phyloP scores from a whole-genome alignment of 2,329 filamentous ascomycete genomes.

The Penicillium nordicum region DNA sequence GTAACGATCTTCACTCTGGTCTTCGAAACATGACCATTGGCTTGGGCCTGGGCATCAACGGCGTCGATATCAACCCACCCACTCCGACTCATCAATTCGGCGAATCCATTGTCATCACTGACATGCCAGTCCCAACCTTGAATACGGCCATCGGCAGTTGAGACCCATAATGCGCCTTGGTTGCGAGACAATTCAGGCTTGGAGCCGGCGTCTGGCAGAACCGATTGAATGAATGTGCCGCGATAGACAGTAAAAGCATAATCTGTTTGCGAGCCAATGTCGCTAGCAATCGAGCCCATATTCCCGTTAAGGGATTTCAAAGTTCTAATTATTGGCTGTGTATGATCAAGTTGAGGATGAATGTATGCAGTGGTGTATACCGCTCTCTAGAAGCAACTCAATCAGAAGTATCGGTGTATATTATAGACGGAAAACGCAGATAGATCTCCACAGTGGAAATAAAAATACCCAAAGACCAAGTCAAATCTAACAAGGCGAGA shows the following conservation, averaged over 20 bases:
- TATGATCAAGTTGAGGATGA: neutral
- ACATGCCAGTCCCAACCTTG: conserved; percentile 36
- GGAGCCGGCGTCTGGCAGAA: conserved; percentile 25
- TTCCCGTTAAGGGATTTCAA: neutral
- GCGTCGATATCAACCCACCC: conserved; percentile 31
- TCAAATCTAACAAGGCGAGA: neutral
- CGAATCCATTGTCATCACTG: conserved; percentile 23
- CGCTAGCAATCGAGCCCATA: conserved; percentile 1
- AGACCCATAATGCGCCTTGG: conserved; percentile 46
- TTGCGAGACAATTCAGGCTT: conserved; percentile 52
- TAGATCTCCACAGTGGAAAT: neutral
- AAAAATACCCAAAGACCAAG: neutral
- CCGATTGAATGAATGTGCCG: conserved; percentile 61
- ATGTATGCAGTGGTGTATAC: neutral
- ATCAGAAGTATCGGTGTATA: neutral
- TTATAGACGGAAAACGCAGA: neutral
- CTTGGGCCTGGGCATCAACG: conserved; percentile 1
- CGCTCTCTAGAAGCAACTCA: neutral
- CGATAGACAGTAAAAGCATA: conserved; percentile 49
- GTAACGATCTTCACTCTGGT: conserved; percentile 33
- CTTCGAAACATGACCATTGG: conserved; percentile 1
- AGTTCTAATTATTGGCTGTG: neutral
- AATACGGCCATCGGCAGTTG: conserved; percentile 31
- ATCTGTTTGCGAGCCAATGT: conserved; percentile 6
- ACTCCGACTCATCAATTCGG: conserved; percentile 28